Evolutionary conservation across 805 yeast genomes (phyloP), one percentile per base, ranked within the genome.

Genomic region (Candida gorgasii): DNA sequence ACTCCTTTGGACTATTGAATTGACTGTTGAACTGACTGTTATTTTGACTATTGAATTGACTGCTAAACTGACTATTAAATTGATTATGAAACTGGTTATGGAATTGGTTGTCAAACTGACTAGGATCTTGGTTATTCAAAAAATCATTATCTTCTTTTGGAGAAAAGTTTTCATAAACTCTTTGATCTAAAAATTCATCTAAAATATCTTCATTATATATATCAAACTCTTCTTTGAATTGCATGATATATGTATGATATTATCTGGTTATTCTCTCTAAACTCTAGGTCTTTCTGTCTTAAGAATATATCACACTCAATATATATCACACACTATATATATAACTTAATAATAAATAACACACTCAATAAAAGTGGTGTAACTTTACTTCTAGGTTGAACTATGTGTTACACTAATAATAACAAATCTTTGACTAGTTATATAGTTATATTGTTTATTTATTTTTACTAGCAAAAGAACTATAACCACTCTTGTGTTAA

Each of bases 121-220:
- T 16, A 14, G 30, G 9, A 8, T 19, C 31, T 28, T 27, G 40
- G 19, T 26, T 27, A 24, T 36, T 36, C 5, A 34, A 22, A 8
- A 18, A 36, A 12, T 37, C 34, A 14, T 12, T 6, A 3, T 42
- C 42, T 18, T 46, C 26, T 58, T 56, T 44, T 12, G 49, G 49
- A 5, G 48, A 41, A 34, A 9, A 37, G 42, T 26, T 39, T 29
- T 75, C 79, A 46, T 73, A 76, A 8, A 76, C 73, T 42, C 80
- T 59, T 48, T 76, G 73, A 52, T 78, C 81, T 40, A 78, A 61
- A 42, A 78, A 77, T 53, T 80, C 85, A 51, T 78, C 82, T 34
- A 80, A 54, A 26, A 80, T 67, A 46, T 80, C 84, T 16, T 69
- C 73, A 27, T 69, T 71, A 13, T 42, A 29, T 19, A 33, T 33